Conservation (phyloP, 164 flowering plant species). For the Houttuynia cordata region DNA sequence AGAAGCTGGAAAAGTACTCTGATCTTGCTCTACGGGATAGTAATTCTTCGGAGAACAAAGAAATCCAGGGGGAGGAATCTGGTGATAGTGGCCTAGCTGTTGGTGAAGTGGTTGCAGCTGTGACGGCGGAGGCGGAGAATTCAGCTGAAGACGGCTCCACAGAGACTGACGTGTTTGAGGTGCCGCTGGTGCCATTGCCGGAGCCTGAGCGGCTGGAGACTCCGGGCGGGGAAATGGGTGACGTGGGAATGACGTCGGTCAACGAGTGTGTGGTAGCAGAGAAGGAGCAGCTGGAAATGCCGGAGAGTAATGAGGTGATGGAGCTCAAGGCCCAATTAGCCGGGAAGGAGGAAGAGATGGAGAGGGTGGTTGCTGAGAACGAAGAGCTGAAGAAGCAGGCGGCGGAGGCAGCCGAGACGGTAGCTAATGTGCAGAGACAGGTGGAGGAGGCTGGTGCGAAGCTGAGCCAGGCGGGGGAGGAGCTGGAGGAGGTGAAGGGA, state of each 20-base stretch:
- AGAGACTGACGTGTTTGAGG: slow-evolving; percentile 77
- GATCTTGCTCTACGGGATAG: not conserved
- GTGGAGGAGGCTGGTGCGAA: slow-evolving; percentile 31
- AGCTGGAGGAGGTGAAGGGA: slow-evolving; percentile 17
- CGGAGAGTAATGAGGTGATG: slow-evolving; percentile 3
- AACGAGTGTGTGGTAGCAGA: slow-evolving; percentile 17
- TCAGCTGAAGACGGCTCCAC: slow-evolving; percentile 17
- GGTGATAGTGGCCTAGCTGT: not conserved
- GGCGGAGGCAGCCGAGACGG: slow-evolving; percentile 21
- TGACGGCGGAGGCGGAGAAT: slow-evolving; percentile 1
- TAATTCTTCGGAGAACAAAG: slow-evolving; percentile 15
- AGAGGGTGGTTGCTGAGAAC: slow-evolving; percentile 24
- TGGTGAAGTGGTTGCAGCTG: not conserved
- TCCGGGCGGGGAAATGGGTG: not conserved
- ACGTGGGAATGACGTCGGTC: slow-evolving; percentile 3
- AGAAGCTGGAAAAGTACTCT: slow-evolving; percentile 18
- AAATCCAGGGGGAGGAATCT: slow-evolving; percentile 3
- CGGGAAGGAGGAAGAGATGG: slow-evolving; percentile 43
- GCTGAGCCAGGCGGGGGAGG: slow-evolving; percentile 26
- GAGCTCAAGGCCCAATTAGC: slow-evolving; percentile 33
- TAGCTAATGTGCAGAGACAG: slow-evolving; percentile 20
- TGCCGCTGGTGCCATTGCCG: slow-evolving; percentile 23
- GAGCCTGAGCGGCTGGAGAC: slow-evolving; percentile 15
- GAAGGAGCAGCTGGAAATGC: not conserved
- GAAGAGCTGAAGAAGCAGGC: slow-evolving; percentile 34